A percentile compares a stretch with the other conserved stretches of the same genome.
These are phyloP conservation scores for Trametes sanguinea DNA, from an alignment of 768 basidiomycete species.

Conservation along the genomic window DNA sequence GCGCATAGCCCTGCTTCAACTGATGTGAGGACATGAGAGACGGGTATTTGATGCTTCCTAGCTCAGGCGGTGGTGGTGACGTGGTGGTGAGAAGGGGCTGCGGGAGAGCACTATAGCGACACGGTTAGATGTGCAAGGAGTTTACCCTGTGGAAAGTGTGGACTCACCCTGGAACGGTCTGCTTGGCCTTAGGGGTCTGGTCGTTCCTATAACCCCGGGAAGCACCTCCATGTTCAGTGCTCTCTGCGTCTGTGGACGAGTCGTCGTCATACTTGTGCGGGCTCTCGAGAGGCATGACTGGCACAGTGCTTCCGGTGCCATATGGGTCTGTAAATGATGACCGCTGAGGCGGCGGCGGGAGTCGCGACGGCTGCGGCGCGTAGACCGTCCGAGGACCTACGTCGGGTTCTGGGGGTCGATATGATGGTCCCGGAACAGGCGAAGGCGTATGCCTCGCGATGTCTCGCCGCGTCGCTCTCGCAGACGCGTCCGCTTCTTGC, in stretches of 20 bases:
- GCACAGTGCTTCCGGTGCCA: conserved; percentile 15
- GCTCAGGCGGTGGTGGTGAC: conserved; percentile 59
- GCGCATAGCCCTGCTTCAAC: conserved; percentile 73
- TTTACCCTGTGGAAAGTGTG: not conserved
- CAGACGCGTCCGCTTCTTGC: conserved; percentile 45
- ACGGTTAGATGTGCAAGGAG: not conserved
- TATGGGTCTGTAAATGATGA: conserved; percentile 30
- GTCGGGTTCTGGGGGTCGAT: conserved; percentile 12
- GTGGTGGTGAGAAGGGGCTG: conserved; percentile 71
- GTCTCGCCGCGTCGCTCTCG: conserved; percentile 31
- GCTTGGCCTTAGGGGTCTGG: conserved; percentile 26
- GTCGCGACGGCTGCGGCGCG: conserved; percentile 30
- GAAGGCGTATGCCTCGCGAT: conserved; percentile 19
- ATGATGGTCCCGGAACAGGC: conserved; percentile 2
- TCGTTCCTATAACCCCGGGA: conserved; percentile 25
- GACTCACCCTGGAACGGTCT: conserved; percentile 23
- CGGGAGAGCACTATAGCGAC: conserved; percentile 26
- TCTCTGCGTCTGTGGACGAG: conserved; percentile 48
- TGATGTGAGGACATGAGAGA: conserved; percentile 81
- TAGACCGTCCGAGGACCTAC: conserved; percentile 21
- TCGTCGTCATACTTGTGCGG: conserved; percentile 56
- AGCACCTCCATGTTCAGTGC: conserved; percentile 8
- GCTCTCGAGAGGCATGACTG: conserved; percentile 62
- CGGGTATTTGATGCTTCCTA: conserved; percentile 57
- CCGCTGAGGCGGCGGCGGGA: conserved; percentile 37